Evolutionary conservation across 1,284 basidiomycete species (phyloP), one percentile per base, ranked within the genome.

Genomic region (Melampsora larici-populina): DNA sequence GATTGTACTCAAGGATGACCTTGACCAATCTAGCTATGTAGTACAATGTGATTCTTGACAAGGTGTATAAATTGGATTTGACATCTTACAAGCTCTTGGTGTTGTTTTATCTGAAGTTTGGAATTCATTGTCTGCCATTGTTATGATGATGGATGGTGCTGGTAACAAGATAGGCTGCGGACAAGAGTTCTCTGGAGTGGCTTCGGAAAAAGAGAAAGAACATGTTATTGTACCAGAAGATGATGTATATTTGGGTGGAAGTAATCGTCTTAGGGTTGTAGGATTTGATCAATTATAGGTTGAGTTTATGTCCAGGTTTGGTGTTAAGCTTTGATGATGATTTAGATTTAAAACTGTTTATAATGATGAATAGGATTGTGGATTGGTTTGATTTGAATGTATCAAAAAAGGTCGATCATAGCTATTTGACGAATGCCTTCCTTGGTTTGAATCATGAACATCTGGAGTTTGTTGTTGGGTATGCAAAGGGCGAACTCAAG

Each of bases 131-230:
- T 36, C 36, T 36, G 13, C 60, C 58, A 9, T 60, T 55, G 31
- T 43, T n/a, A n/a, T 72, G 29, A 46, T 62, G 49, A 60, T 36
- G 46, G 49, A 4, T 75, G 40, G 65, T 60, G 74, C 33, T 46
- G 72, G 64, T 13, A 75, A 63, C 24, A 58, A 72, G 72, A 66
- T 65, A 4, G 72, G 64, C 55, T 46, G 64, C 11, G 55, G 64
- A 21, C 64, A 46, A 26, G 72, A 67, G 55, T 55, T 75, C 5
- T 26, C 48, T 5, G 63, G 46, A n/a, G 64, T 33, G 15, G 31
- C 51, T 21, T 46, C 13, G 31, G 33, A 29, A 36, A 49, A n/a
- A n/a, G n/a, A n/a, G n/a, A n/a, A n/a, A n/a, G n/a, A n/a, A n/a
- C n/a, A n/a, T n/a, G n/a, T n/a, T n/a, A n/a, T n/a, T 11, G 17